Percentiles rank a stretch among this genome's conserved stretches.
phyloP scores from a whole-genome alignment of 2,329 filamentous ascomycete species.

The Verticillium longisporum region DNA sequence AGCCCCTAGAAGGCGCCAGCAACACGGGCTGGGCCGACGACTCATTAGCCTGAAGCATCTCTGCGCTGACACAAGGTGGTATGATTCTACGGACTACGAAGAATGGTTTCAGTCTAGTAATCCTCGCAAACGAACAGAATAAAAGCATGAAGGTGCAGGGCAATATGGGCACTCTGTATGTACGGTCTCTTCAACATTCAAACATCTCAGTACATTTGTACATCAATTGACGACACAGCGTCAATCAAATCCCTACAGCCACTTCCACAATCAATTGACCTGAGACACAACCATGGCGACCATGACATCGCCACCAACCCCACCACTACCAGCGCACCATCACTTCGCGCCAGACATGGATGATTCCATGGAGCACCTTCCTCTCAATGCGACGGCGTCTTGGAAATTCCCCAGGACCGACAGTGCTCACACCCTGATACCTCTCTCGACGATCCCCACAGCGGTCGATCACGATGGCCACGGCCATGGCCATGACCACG shows the following conservation, averaged over 20 bases:
- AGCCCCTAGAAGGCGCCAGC: not conserved
- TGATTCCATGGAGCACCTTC: not conserved
- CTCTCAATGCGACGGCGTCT: not conserved
- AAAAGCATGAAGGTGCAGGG: not conserved
- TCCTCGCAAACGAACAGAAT: not conserved
- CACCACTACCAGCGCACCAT: not conserved
- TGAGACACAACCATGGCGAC: not conserved
- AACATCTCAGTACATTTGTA: not conserved
- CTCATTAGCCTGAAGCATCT: not conserved
- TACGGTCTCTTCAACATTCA: too few species aligned
- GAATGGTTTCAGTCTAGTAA: not conserved
- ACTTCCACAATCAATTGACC: not conserved
- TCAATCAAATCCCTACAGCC: not conserved
- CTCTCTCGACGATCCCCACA: not conserved
- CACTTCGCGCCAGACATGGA: not conserved
- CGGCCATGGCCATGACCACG: not conserved
- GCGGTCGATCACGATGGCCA: not conserved
- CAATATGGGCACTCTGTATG: not conserved
- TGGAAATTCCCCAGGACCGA: not conserved
- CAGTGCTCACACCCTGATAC: slow-evolving; percentile 1
- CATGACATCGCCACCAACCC: not conserved
- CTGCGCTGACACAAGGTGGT: not conserved
- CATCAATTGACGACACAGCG: not conserved
- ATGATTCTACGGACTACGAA: not conserved
- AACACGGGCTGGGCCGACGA: not conserved